Evolutionary conservation across 495 filamentous ascomycete species (phyloP).

Genomic region (Penicillium angulare): DNA sequence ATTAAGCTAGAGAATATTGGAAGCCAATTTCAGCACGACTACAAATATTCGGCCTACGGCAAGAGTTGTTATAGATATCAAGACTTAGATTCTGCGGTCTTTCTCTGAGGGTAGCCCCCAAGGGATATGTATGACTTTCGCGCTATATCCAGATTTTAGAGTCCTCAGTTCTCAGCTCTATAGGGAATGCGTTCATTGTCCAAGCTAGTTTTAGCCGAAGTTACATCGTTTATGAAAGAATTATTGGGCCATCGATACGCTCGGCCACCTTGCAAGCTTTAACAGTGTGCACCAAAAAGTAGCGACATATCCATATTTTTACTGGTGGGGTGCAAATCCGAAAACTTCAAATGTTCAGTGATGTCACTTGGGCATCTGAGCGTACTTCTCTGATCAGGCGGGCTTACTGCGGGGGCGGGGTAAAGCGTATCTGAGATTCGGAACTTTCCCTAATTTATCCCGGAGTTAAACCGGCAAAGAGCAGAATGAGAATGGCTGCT

Average conservation of each 20-base stretch:
- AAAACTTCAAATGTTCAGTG: neutral
- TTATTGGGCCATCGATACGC: neutral
- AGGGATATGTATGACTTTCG: neutral
- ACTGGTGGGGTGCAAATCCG: neutral
- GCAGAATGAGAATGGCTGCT: neutral
- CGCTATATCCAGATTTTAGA: neutral
- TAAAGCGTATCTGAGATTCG: neutral
- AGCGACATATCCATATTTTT: neutral
- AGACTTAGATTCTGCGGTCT: neutral
- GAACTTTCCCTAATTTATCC: neutral
- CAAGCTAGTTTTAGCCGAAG: neutral
- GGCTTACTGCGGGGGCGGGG: neutral
- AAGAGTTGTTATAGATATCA: neutral
- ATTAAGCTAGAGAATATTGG: neutral
- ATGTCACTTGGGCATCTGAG: neutral
- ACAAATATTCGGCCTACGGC: neutral
- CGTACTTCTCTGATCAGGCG: neutral
- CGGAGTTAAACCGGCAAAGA: neutral
- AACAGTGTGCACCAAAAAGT: neutral
- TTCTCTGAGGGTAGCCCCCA: neutral
- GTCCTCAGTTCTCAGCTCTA: neutral
- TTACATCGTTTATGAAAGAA: neutral
- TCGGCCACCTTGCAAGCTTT: neutral
- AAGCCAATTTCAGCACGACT: neutral
- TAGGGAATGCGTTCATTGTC: neutral